These are phyloP conservation scores for Claviceps lovelessii DNA, from an alignment of 2,329 filamentous ascomycete genomes.

Conservation along the genomic window DNA sequence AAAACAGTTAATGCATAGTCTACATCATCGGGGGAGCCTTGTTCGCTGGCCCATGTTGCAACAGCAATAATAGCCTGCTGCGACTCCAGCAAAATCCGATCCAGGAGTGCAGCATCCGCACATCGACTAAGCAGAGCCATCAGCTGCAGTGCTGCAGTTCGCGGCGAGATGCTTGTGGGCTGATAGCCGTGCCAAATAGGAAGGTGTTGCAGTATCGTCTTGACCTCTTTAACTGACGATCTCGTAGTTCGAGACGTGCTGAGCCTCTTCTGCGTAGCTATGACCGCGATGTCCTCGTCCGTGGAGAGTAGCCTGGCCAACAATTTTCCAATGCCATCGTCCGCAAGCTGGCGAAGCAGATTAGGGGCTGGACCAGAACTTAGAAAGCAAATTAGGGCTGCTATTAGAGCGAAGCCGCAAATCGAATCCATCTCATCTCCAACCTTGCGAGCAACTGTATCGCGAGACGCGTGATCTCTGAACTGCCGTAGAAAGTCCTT, in stretches of 20 bases:
- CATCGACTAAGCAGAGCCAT: conserved; percentile 31
- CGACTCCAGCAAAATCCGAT: conserved; percentile 16
- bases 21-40: conserved; percentile 12
- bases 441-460: conserved; percentile 50
- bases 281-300: conserved; percentile 39
- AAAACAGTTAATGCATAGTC: conserved; percentile 31
- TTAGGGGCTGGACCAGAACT: conserved; percentile 45
- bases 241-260: conserved; percentile 57
- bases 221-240: conserved; percentile 39
- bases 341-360: conserved; percentile 40
- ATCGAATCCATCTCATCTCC: conserved; percentile 45
- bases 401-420: conserved; percentile 48
- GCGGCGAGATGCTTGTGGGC: conserved; percentile 42
- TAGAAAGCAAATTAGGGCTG: conserved; percentile 49
- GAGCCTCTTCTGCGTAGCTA: conserved; percentile 49
- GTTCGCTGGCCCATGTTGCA: conserved; percentile 9
- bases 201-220: conserved; percentile 35
- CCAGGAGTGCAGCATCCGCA: conserved; percentile 15
- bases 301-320: conserved; percentile 40
- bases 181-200: conserved; percentile 44
- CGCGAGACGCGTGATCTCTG: conserved; percentile 57
- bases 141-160: conserved; percentile 48
- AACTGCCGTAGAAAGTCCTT: conserved; percentile 56
- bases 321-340: conserved; percentile 39
- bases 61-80: conserved; percentile 14